A percentile compares a stretch with the other conserved stretches of the same genome.
Evolutionary conservation across 2,329 filamentous ascomycete species (phyloP).

Genomic region (Dothistroma pini): DNA sequence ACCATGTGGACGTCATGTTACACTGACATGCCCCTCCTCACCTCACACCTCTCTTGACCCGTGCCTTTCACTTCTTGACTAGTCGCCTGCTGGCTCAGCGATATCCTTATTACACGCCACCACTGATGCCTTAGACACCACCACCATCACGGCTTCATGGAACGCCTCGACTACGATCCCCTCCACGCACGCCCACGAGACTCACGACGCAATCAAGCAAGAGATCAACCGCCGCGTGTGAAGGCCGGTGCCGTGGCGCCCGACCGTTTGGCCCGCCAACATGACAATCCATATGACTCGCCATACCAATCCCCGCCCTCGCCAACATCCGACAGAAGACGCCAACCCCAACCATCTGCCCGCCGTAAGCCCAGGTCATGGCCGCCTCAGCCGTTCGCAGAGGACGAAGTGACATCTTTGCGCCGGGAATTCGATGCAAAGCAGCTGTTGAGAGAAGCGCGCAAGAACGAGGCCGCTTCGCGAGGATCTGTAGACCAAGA

Average conservation of each 20-base stretch:
- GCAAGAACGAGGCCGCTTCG: constrained; percentile 56
- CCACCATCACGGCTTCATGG: constrained; percentile 7
- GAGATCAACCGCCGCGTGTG: background rate
- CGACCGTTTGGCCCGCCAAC: constrained; percentile 13
- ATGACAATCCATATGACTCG: constrained; percentile 35
- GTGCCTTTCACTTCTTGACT: background rate
- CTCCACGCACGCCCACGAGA: constrained; percentile 10
- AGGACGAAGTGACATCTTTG: constrained; percentile 64
- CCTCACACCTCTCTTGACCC: background rate
- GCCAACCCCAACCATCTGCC: constrained; percentile 20
- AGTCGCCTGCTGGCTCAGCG: background rate
- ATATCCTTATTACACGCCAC: background rate
- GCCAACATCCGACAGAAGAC: constrained; percentile 18
- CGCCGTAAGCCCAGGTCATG: constrained; percentile 33
- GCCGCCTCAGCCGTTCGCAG: constrained; percentile 63
- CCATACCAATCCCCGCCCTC: constrained; percentile 32
- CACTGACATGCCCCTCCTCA: background rate
- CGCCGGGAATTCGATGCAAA: constrained; percentile 56
- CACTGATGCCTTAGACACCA: constrained; percentile 7
- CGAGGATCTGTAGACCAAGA: constrained; percentile 66
- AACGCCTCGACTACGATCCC: constrained; percentile 11
- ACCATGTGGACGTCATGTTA: constrained; percentile 1
- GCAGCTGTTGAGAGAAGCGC: constrained; percentile 30
- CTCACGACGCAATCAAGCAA: constrained; percentile 8
- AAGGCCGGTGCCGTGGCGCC: constrained; percentile 4